Conservation (phyloP, 1,284 basidiomycete species). For the Cerrena zonata region DNA sequence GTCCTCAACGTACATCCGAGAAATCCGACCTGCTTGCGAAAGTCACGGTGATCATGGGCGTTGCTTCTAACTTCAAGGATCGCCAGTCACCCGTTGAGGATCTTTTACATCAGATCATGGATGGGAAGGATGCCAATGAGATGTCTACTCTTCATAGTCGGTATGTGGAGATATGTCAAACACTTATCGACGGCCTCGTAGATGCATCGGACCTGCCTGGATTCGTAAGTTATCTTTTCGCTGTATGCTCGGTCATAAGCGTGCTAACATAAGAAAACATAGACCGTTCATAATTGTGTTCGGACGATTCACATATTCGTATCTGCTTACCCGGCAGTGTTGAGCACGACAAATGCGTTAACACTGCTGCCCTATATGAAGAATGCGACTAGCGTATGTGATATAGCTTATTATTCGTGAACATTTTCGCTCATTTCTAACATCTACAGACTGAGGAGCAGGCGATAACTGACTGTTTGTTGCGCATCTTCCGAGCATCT, state of each 20-base stretch:
- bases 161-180: conserved; percentile 75
- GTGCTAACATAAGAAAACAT: background rate
- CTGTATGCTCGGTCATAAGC: no score
- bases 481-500: conserved; percentile 81
- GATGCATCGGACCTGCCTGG: conserved; percentile 76
- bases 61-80: conserved; percentile 77
- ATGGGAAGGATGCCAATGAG: conserved; percentile 51
- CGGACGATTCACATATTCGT: conserved; percentile 80
- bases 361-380: conserved; percentile 84
- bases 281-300: conserved; percentile 79
- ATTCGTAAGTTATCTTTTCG: conserved; percentile 49
- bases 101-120: conserved; percentile 74
- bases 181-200: conserved; percentile 79
- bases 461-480: conserved; percentile 72
- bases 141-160: conserved; percentile 49
- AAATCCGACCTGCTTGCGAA: conserved; percentile 54
- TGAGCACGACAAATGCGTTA: conserved; percentile 77
- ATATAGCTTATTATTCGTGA: background rate
- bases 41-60: conserved; percentile 78
- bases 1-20: conserved; percentile 33
- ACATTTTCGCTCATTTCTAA: conserved; percentile 8
- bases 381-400: conserved; percentile 63
- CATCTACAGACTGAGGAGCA: conserved; percentile 72
- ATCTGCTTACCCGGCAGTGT: conserved; percentile 71
- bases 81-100: conserved; percentile 80